Base-by-base conservation (phyloP, 805 yeast genomes). In the Ogataea sp. region DNA sequence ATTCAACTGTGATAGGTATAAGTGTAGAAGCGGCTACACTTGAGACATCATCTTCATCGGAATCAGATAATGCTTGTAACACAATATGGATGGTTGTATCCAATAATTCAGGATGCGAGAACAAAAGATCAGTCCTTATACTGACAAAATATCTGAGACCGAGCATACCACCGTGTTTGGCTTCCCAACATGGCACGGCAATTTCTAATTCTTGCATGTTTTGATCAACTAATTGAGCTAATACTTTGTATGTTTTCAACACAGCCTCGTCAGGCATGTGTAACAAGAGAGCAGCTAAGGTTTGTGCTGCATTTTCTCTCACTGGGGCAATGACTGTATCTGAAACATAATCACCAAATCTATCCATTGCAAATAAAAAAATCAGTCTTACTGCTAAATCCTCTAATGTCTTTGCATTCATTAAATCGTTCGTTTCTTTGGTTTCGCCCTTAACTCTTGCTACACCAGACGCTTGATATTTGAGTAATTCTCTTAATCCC, bases 281-380 rank as follows among this genome's bases (percentile, higher is more conserved):
- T n/a, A 83, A 65, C 34, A 93, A 63, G 30, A 90, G 62, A 1
- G 96, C 96, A 14, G 96, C 97, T 36, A 93, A 62, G 0, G 96
- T 78, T 61, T 93, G 99, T 0, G 96, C 97, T 23, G 90, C 87
- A 27, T 96, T 87, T 61, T 94, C 99, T 54, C 98, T 68, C 4
- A 93, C 97, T 1, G 99, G 99, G 0, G 97, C 97, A 29, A 93
- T 95, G 13, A 93, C 99, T 6, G 95, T 94, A 55, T 93, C 99
- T 32, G 95, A 82, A 25, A 93, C 95, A 59, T 85, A 93, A 64
- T 93, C 99, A 35, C 97, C 97, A 62, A 93, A 93, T 50, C 97
- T 65, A 62, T 93, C 99, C 39, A 93, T 66, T 3, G 97, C 90
- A 59, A 93, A 86, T 11, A 93, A 67, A 6, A 95, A 83, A 52